Base-by-base conservation (phyloP, 2,329 filamentous ascomycete genomes). In the Neofusicoccum cordaticola region DNA sequence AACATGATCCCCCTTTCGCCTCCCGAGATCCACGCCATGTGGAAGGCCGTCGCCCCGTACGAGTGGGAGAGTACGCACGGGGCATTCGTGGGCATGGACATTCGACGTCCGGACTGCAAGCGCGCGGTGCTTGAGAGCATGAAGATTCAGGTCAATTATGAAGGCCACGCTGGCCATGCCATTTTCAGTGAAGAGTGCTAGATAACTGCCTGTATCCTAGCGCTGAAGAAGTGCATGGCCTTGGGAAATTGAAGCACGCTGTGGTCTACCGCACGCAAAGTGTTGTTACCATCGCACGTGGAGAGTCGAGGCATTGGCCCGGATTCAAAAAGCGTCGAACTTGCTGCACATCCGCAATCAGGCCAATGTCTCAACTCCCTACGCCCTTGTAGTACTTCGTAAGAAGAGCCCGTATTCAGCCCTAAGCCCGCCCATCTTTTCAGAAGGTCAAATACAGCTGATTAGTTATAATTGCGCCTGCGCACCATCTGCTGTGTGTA, bases 1-100 rank as follows among this genome's bases (percentile, higher is more conserved):
- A 91, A 92, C 73, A 80, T 80, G 85, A 92, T 94, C 17, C 90
- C 91, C 0, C 81, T 95, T 34, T 78, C 83, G 1, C 86, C 89
- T 0, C 79, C 83, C 0, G 87, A 87, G 69, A 83, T 94, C 51
- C 77, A 82, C 65, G 78, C 81, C 35, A 93, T 95, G 78, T 95
- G 91, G 90, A 76, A 78, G n/a, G 81, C 87, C 0, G 71, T 94
- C 61, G 84, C 84, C 72, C 76, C 80, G 4, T 84, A 87, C 66
- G 81, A 87, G 1, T 93, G 92, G 69, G 78, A 78, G 12, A 85
- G 85, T 66, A 88, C 90, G 6, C 87, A 91, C 74, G 89, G 90
- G 0, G 86, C 85, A 0, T 92, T 93, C 67, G 70, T 81, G 2
- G 86, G 85, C 0, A 82, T 83, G 71, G 89, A 92, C 69, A 85